Percentiles rank a stretch among this genome's conserved stretches.
Conservation (phyloP, 169 alveolate species). For the Plasmodium gallinaceum region DNA sequence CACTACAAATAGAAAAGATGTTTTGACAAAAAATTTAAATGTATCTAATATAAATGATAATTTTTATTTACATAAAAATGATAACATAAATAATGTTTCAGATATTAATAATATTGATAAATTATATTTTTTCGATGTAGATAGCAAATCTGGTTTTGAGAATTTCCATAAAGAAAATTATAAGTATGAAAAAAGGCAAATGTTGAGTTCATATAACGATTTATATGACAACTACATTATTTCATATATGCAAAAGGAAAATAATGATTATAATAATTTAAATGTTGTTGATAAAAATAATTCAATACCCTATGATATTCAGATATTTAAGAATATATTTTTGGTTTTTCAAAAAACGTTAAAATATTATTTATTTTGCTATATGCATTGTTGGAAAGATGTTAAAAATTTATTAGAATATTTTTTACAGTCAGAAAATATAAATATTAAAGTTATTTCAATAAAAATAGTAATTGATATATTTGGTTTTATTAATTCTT, state of each 20-base stretch:
- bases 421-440: conserved; percentile 70
- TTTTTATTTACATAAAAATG: background rate
- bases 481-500: conserved; percentile 53
- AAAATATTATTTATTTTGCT: conserved; percentile 66
- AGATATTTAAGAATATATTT: conserved; percentile 69
- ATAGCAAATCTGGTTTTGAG: background rate
- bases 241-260: conserved; percentile 37
- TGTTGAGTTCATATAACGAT: conserved; percentile 4
- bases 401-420: conserved; percentile 44
- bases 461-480: conserved; percentile 68
- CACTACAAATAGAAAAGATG: background rate
- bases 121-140: background rate
- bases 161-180: background rate
- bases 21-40: background rate
- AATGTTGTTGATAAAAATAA: conserved; percentile 11
- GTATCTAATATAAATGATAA: background rate
- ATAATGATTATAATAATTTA: background rate
- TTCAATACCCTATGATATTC: conserved; percentile 66
- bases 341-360: conserved; percentile 61
- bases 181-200: conserved; percentile 6
- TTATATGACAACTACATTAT: conserved; percentile 25
- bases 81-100: too few relatives aligned
- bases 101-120: background rate
- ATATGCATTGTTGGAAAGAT: conserved; percentile 77
- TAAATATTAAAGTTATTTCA: conserved; percentile 62